Conservation (phyloP, 2,329 filamentous ascomycete species). For the Byssothecium circinans region DNA sequence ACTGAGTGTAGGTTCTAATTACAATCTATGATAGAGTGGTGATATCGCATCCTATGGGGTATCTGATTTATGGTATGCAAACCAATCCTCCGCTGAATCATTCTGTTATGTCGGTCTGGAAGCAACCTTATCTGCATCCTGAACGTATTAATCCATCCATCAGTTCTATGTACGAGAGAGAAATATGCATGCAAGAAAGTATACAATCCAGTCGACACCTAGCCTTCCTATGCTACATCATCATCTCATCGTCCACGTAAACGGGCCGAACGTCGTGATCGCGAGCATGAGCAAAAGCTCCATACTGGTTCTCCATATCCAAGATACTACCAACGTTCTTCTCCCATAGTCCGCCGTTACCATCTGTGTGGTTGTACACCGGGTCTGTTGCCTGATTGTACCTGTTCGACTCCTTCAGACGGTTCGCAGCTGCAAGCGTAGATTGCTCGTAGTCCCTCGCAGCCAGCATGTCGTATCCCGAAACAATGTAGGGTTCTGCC, state of each 20-base stretch:
- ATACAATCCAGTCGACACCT: neutral
- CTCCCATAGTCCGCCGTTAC: conserved; percentile 49
- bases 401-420: conserved; percentile 37
- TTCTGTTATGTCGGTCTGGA: neutral
- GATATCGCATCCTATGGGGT: conserved; percentile 9
- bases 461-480: conserved; percentile 74
- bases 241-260: conserved; percentile 45
- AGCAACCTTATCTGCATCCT: too few species aligned
- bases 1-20: too few species aligned
- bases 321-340: conserved; percentile 48
- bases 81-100: neutral
- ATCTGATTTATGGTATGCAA: conserved; percentile 10
- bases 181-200: neutral
- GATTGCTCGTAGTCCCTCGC: conserved; percentile 64
- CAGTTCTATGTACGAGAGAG: neutral
- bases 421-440: conserved; percentile 28
- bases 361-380: conserved; percentile 57
- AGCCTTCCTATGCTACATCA: conserved; percentile 32
- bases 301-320: conserved; percentile 70
- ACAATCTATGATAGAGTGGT: neutral
- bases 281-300: conserved; percentile 59
- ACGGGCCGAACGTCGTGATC: conserved; percentile 50
- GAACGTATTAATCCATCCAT: neutral
- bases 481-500: conserved; percentile 71
- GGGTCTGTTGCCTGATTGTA: conserved; percentile 67